These are phyloP conservation scores for Neolentinus lepideus DNA, from an alignment of 1,284 basidiomycete genomes.

Conservation along the genomic window DNA sequence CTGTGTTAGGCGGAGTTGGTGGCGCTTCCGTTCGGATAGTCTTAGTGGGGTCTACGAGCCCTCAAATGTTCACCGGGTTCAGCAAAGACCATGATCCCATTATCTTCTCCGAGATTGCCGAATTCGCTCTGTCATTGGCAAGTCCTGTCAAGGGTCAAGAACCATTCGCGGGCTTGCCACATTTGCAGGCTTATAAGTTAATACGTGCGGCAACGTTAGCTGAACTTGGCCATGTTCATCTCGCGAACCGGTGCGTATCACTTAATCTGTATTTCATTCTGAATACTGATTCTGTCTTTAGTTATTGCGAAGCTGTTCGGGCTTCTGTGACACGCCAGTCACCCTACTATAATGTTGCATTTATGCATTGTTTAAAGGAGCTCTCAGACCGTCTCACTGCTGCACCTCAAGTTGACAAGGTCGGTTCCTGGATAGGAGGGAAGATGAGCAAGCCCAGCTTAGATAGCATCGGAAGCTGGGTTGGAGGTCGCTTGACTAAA, in stretches of 20 bases:
- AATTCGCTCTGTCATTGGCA: slow-evolving; percentile 83
- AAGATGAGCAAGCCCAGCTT: slow-evolving; percentile 85
- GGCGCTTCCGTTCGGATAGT: slow-evolving; percentile 55
- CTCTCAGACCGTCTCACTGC: slow-evolving; percentile 80
- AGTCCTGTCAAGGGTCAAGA: slow-evolving; percentile 81
- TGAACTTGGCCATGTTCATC: slow-evolving; percentile 70
- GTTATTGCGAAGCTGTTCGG: slow-evolving; percentile 92
- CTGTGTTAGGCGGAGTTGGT: slow-evolving; percentile 65
- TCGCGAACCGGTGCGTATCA: slow-evolving; percentile 58
- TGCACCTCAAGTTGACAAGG: slow-evolving; percentile 64
- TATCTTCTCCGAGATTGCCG: slow-evolving; percentile 87
- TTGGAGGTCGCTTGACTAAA: slow-evolving; percentile 93
- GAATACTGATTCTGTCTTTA: slow-evolving; percentile 21
- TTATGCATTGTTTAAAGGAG: slow-evolving; percentile 76
- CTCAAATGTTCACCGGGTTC: slow-evolving; percentile 43
- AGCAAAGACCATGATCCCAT: slow-evolving; percentile 73
- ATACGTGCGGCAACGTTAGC: slow-evolving; percentile 74
- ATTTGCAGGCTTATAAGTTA: slow-evolving; percentile 87
- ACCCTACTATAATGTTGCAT: slow-evolving; percentile 57
- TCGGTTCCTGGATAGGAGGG: slow-evolving; percentile 74
- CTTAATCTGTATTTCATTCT: slow-evolving; percentile 1
- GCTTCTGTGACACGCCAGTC: slow-evolving; percentile 59
- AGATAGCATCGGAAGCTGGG: slow-evolving; percentile 88
- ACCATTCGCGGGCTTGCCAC: slow-evolving; percentile 73
- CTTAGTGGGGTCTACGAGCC: slow-evolving; percentile 60